Percentiles rank a stretch among this genome's conserved stretches.
Conservation (phyloP, 176 grass and related monocot genomes). For the Oryza glumipatula region DNA sequence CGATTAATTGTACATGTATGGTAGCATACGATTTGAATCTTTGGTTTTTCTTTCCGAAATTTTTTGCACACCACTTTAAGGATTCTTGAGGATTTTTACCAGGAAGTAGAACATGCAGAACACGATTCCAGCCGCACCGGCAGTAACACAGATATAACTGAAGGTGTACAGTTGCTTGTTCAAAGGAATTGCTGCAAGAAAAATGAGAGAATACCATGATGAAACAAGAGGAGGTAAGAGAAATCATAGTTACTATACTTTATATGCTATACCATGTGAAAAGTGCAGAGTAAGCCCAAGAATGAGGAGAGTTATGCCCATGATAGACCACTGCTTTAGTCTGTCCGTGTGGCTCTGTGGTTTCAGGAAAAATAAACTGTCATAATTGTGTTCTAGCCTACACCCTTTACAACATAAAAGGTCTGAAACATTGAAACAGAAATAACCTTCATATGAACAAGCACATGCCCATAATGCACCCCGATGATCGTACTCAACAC, state of each 20-base stretch:
- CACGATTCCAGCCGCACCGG: slow-evolving; percentile 68
- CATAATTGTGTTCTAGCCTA: background rate
- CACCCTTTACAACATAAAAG: background rate
- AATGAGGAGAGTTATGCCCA: slow-evolving; percentile 68
- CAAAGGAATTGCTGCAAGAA: slow-evolving; percentile 66
- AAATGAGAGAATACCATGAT: background rate
- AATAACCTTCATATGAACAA: slow-evolving; percentile 82
- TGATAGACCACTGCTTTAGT: slow-evolving; percentile 74
- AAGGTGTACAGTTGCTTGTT: slow-evolving; percentile 94
- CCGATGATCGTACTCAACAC: slow-evolving; percentile 86
- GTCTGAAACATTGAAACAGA: background rate
- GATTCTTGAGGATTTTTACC: slow-evolving; percentile 36
- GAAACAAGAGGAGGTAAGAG: background rate
- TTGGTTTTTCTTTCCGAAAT: background rate
- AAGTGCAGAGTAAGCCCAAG: slow-evolving; percentile 85
- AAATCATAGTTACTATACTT: background rate
- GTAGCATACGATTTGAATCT: background rate
- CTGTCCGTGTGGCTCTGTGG: slow-evolving; percentile 64
- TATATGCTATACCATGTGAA: slow-evolving; percentile 61
- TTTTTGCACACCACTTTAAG: background rate
- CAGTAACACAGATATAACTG: slow-evolving; percentile 86
- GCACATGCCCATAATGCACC: slow-evolving; percentile 84
- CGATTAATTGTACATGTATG: no score
- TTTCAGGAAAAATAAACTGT: slow-evolving; percentile 22
- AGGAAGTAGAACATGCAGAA: slow-evolving; percentile 78